Evolutionary conservation across 106 monocot genomes (phyloP).

Genomic region (Apostasia ramifera): DNA sequence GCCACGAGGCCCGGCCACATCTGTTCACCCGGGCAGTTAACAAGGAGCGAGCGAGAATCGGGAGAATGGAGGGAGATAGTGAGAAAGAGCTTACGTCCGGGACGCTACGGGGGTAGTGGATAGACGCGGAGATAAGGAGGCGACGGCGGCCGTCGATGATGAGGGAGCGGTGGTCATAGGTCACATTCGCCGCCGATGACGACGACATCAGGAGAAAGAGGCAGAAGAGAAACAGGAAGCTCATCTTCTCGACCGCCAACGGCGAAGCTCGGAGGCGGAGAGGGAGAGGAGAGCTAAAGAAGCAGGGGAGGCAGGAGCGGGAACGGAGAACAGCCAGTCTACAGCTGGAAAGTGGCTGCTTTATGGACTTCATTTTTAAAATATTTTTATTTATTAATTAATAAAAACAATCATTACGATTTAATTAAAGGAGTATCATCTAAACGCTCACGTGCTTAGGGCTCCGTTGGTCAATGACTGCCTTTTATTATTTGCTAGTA

Average conservation of each 20-base stretch:
- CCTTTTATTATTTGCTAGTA: too few species aligned
- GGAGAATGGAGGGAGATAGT: background rate
- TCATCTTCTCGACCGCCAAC: background rate
- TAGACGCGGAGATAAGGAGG: conserved; percentile 88
- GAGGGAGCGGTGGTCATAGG: conserved; percentile 85
- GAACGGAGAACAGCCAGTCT: background rate
- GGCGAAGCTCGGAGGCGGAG: background rate
- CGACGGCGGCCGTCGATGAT: conserved; percentile 76
- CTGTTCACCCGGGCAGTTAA: conserved; percentile 12
- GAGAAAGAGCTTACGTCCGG: conserved; percentile 46
- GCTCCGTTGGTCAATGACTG: too few species aligned
- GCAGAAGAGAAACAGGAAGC: conserved; percentile 3
- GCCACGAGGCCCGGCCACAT: conserved; percentile 94
- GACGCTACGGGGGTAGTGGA: conserved; percentile 98
- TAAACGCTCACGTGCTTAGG: too few species aligned
- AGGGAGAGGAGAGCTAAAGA: background rate
- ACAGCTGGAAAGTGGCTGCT: background rate
- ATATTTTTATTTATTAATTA: too few species aligned
- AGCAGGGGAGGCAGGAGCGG: background rate
- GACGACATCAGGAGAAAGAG: conserved; percentile 5
- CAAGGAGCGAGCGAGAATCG: background rate
- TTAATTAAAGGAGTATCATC: too few species aligned
- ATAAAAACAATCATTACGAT: too few species aligned
- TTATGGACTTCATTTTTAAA: too few species aligned
- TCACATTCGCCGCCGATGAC: conserved; percentile 46